Evolutionary conservation across 352 stramenopile genomes (phyloP).

Genomic region (Phytophthora citricola): DNA sequence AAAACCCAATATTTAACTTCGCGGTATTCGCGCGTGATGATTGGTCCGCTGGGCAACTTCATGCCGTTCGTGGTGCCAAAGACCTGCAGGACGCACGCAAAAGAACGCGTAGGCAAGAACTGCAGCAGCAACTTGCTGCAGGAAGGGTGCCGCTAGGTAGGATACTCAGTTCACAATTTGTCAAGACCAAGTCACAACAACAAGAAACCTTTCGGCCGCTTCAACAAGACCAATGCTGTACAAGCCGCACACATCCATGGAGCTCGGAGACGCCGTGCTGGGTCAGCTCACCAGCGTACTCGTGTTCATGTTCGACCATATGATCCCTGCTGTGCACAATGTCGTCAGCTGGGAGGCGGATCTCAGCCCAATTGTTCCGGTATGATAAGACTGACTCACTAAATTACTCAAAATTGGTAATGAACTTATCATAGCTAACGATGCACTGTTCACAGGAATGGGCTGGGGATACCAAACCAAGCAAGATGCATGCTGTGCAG

Average conservation of each 20-base stretch:
- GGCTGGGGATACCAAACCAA: not conserved
- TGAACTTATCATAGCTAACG: not conserved
- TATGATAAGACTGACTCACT: not conserved
- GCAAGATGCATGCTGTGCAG: not conserved
- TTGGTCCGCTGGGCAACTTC: not conserved
- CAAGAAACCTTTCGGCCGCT: not conserved
- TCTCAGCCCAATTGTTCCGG: conserved; percentile 37
- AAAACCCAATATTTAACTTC: conserved; percentile 1
- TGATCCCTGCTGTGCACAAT: conserved; percentile 53
- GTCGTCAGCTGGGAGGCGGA: conserved; percentile 52
- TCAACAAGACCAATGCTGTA: conserved; percentile 23
- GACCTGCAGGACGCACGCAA: conserved; percentile 4
- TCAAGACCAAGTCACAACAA: conserved; percentile 17
- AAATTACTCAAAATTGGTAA: not conserved
- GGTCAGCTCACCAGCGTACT: conserved; percentile 41
- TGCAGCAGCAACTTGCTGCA: no score
- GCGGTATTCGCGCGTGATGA: not conserved
- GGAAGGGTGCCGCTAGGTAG: no score
- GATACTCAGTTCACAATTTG: conserved; percentile 26
- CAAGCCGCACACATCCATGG: conserved; percentile 45
- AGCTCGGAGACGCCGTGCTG: conserved; percentile 48
- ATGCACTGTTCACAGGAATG: conserved; percentile 14
- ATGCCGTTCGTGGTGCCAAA: not conserved
- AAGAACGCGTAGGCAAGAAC: conserved; percentile 14
- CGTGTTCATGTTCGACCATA: conserved; percentile 50